Conservation (phyloP, 768 basidiomycete genomes). For the Collybiopsis luxurians region DNA sequence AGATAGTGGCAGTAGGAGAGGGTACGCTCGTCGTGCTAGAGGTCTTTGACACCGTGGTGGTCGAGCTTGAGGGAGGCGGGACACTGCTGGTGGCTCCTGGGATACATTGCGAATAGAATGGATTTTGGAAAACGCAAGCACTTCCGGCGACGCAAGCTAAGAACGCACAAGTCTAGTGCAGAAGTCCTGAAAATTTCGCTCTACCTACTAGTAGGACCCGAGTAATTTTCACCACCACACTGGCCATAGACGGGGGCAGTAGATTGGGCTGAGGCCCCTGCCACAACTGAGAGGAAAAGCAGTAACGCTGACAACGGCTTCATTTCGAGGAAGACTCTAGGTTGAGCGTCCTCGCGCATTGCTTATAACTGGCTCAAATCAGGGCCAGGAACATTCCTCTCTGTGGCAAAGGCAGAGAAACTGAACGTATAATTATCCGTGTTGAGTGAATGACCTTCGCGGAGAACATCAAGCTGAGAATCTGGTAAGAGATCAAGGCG, state of each 20-base stretch:
- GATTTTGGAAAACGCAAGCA: constrained; percentile 25
- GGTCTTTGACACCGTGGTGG: constrained; percentile 6
- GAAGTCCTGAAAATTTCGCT: no score
- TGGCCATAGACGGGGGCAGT: constrained; percentile 18
- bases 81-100: constrained; percentile 11
- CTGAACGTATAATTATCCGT: no score
- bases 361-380: no score
- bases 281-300: constrained; percentile 12
- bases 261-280: constrained; percentile 16
- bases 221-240: constrained; percentile 24
- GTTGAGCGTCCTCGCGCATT: no score
- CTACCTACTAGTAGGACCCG: constrained; percentile 28
- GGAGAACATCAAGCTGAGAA: no score
- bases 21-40: not conserved
- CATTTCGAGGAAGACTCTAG: constrained; percentile 6
- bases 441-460: no score
- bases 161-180: not conserved
- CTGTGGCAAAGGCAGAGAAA: no score
- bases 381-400: no score
- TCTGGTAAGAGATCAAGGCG: no score
- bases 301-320: constrained; percentile 14
- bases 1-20: constrained; percentile 8
- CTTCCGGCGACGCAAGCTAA: constrained; percentile 30
- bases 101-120: constrained; percentile 34
- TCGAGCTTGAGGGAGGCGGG: constrained; percentile 11